Base-by-base conservation (phyloP, 371 early-diverging fungal species). In the Mortierella sp. region DNA sequence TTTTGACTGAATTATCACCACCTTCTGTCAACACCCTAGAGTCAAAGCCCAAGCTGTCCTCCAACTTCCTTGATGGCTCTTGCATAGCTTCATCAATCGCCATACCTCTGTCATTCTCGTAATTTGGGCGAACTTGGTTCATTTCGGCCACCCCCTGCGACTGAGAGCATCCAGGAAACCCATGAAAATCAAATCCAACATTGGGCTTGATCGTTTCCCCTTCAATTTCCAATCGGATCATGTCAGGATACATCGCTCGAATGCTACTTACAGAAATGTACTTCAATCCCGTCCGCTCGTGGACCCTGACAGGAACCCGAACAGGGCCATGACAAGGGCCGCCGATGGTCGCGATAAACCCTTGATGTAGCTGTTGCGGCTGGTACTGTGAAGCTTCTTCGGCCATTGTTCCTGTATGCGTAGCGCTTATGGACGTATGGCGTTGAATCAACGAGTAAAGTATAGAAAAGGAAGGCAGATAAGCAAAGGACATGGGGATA, bases 191-290 rank as follows among this genome's bases (percentile, higher is more conserved):
- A 30, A 64, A 64, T 8, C 64, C 64, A 8, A 45, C 30, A 12
- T 49, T 22, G 8, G 70, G 64, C 5, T 57, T 20, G 45, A 63
- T 43, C 24, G 16, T 28, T 18, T 40, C 45, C 14, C 58, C 64
- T 5, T 57, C 64, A 11, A 63, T 30, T 24, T 70, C 64, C 3
- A 70, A 45, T 5, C 64, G 47, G 2, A 55, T 16, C 35, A 70
- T 70, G 47, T 30, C 45, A 12, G 70, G 70, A 26, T 63, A 70
- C 11, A 63, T 22, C 11, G 12, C 32, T 8, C 49, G 64, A 35
- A 70, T 63, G 5, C 32, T 32, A 20, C 37, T 63, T 28, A 70
- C 20, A 6, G 64, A 28, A 24, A 70, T 70, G 30, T 70, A 70
- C 45, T 45, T 20, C 4, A 30, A 28, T 32, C 70, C 70, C 10